These are phyloP conservation scores for Trametes meyenii DNA, from an alignment of 768 basidiomycete genomes.

Conservation along the genomic window DNA sequence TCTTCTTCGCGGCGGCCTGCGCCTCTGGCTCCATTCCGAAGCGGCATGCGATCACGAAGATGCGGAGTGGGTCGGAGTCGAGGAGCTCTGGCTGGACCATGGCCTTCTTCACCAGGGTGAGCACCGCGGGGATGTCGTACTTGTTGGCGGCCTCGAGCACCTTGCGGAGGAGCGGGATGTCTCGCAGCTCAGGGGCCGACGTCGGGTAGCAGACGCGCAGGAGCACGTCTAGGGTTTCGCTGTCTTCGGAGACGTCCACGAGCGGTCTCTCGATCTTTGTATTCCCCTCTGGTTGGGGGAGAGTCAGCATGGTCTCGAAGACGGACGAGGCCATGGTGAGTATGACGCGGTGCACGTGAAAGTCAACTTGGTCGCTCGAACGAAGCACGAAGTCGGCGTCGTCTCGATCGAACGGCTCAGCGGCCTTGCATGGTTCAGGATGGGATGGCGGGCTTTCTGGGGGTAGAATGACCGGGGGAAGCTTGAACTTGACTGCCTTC, in stretches of 20 bases:
- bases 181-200: not conserved
- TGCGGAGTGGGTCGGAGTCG: slow-evolving; percentile 24
- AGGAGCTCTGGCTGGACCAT: not conserved
- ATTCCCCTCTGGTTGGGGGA: slow-evolving; percentile 26
- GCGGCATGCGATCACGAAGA: slow-evolving; percentile 39
- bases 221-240: slow-evolving; percentile 4
- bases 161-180: not conserved
- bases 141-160: not conserved
- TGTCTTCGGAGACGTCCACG: slow-evolving; percentile 2
- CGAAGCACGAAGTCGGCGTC: slow-evolving; percentile 11
- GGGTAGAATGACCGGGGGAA: not conserved
- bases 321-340: slow-evolving; percentile 38
- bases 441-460: not conserved
- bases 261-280: not conserved
- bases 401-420: not conserved
- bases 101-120: not conserved
- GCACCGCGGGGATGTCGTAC: not conserved
- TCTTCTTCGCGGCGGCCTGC: slow-evolving; percentile 5
- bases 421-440: not conserved
- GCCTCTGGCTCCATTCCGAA: slow-evolving; percentile 35
- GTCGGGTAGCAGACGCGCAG: slow-evolving; percentile 15
- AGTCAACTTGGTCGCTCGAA: not conserved
- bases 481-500: not conserved
- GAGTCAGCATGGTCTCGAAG: slow-evolving; percentile 36
- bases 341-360: slow-evolving; percentile 33